These are phyloP conservation scores for Exophiala bonariae DNA, from an alignment of 2,329 filamentous ascomycete genomes.

Conservation along the genomic window DNA sequence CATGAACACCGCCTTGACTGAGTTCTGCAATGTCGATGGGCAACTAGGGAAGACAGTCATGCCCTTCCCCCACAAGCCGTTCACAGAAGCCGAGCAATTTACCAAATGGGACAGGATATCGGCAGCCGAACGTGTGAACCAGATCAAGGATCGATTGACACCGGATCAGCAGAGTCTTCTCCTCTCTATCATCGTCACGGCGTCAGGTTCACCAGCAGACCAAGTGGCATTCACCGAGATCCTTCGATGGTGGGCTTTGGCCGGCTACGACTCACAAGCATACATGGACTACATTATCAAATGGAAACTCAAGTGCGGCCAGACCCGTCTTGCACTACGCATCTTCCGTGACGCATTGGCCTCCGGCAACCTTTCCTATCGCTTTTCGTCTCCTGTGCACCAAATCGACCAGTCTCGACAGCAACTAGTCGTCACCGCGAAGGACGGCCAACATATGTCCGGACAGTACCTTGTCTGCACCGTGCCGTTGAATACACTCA, in stretches of 20 bases:
- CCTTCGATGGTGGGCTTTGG: constrained; percentile 50
- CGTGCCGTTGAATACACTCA: constrained; percentile 28
- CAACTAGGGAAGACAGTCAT: constrained; percentile 38
- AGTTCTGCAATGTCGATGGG: constrained; percentile 50
- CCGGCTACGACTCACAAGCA: constrained; percentile 41
- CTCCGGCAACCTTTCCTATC: constrained; percentile 41
- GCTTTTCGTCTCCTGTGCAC: constrained; percentile 40
- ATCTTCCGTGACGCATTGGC: constrained; percentile 46
- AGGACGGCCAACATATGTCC: constrained; percentile 32
- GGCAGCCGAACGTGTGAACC: constrained; percentile 41
- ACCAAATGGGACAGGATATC: constrained; percentile 40
- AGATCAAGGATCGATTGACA: constrained; percentile 40
- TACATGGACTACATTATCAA: constrained; percentile 40
- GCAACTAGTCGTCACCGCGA: constrained; percentile 36
- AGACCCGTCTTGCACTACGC: constrained; percentile 45
- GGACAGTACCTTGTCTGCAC: constrained; percentile 37
- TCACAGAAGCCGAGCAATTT: constrained; percentile 35
- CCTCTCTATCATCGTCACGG: constrained; percentile 1
- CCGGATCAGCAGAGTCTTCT: constrained; percentile 36
- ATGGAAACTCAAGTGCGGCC: constrained; percentile 45
- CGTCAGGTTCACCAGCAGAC: background rate
- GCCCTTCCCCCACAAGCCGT: constrained; percentile 42
- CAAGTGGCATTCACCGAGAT: constrained; percentile 44
- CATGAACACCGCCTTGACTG: background rate
- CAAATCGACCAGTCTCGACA: constrained; percentile 31